Base-by-base conservation (phyloP, 306 rosid species). In the Quercus variabilis region DNA sequence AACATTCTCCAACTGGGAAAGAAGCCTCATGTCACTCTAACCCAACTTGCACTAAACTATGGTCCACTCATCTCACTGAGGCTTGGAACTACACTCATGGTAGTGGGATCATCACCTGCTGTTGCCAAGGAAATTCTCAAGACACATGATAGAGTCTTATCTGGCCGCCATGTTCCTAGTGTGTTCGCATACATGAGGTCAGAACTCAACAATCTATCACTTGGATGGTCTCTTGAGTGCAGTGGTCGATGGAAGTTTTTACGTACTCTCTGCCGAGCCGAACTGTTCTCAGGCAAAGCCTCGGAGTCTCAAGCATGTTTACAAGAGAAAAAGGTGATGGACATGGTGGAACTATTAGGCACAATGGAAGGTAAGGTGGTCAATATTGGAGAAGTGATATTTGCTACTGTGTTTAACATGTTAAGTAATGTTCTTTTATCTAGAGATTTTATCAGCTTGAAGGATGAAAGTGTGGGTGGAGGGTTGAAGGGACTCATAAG, bases 51-150 rank as follows among this genome's bases (percentile, higher is more conserved):
- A 49, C 54, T 2, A 11, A 49, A 49, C 54, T 49, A 49, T 49
- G 54, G 54, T 49, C 54, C 54, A 49, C 54, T 49, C 17, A 49
- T 49, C 17, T 49, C 54, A 49, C 3, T 49, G 55, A 74, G 60
- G 46, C 71, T 80, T 17, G 79, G 83, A 41, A 15, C 74, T 55
- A 65, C 74, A n/a, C 68, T 65, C 20, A 57, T 74, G 13, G 33
- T 74, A 4, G 51, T 74, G 10, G 75, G 58, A 18, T 74, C 83
- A 30, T 54, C 75, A 6, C 67, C 69, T 5, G 26, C 35, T 10
- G 79, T 57, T 17, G 83, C 83, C 26, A 64, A 41, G 25, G 83
- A 64, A 23, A 74, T 74, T 41, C 74, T 80, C 65, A 80, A 73
- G 43, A 64, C 79, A 68, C 59, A 80, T 1, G 83, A 80, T 28